Percentiles rank a stretch among this genome's conserved stretches.
Evolutionary conservation across 1,284 basidiomycete genomes (phyloP).

Genomic region (Ceratobasidium papillatum): DNA sequence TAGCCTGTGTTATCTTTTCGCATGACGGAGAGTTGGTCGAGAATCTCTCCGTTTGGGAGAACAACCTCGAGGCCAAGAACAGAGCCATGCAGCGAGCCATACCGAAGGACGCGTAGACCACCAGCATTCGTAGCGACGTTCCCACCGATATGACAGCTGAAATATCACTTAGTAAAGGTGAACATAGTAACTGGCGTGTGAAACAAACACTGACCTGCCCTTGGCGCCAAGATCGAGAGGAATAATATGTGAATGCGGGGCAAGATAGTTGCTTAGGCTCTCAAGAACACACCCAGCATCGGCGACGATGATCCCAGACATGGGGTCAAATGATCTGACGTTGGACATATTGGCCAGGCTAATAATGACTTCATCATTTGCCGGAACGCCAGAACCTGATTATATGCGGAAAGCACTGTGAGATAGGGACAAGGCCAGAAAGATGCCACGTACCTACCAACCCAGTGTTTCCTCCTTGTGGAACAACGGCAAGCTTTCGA

Average conservation of each 20-base stretch:
- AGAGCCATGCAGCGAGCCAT: slow-evolving; percentile 94
- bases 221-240: slow-evolving; percentile 98
- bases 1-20: slow-evolving; percentile 99
- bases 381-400: slow-evolving; percentile 87
- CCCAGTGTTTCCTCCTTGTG: slow-evolving; percentile 98
- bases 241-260: slow-evolving; percentile 93
- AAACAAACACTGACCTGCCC: slow-evolving; percentile 71
- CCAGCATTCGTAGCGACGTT: slow-evolving; percentile 99
- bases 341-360: slow-evolving; percentile 84
- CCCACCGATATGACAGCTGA: slow-evolving; percentile 95
- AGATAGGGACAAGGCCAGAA: background rate
- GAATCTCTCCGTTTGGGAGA: slow-evolving; percentile 93
- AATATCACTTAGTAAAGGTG: background rate
- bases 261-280: slow-evolving; percentile 85
- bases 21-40: slow-evolving; percentile 83
- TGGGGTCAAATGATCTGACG: slow-evolving; percentile 91
- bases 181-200: background rate
- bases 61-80: slow-evolving; percentile 98
- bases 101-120: slow-evolving; percentile 90
- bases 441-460: slow-evolving; percentile 67
- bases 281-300: slow-evolving; percentile 97
- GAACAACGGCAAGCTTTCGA: slow-evolving; percentile 85
- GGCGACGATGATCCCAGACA: slow-evolving; percentile 64
- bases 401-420: background rate
- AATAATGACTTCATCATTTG: slow-evolving; percentile 89